Base-by-base conservation (phyloP, 345 rosid species). In the Clarkia xantiana region DNA sequence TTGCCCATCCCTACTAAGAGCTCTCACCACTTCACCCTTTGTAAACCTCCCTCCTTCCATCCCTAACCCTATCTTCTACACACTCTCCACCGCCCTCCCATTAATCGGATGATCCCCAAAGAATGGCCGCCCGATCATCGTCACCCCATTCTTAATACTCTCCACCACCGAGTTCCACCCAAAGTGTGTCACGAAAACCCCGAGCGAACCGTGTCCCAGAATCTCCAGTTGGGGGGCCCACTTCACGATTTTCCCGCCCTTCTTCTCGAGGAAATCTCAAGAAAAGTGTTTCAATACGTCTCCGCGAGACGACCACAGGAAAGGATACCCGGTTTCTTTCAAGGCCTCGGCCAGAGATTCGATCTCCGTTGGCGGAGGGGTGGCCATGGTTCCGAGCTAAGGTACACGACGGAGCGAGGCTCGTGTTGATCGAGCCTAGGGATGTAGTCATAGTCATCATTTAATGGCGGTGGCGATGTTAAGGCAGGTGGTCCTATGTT, bases 251-350 rank as follows among this genome's bases (percentile, higher is more conserved):
- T 42, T 42, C 45, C 45, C 45, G 6, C 6, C 1, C 4, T 13
- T 42, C 2, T 6, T 42, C 45, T 42, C 45, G 14, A 42, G 15
- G 45, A 42, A 13, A 14, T 42, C 45, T 42, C n/a, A 9, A 14
- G 45, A 14, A 6, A 42, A 13, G 3, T 42, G 15, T 42, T 42
- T 16, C 17, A 9, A 7, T 7, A 29, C 29, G 57, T 55, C 51
- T 34, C 67, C 70, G 14, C 68, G 40, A 11, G 74, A 52, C 18
- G 86, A 79, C 93, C 91, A 86, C 25, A 86, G 63, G 52, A 71
- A 86, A 14, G 76, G 78, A 14, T 56, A 40, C 18, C 59, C 55
- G 10, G 54, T 53, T 13, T 43, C 54, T 54, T 62, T 70, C 23
- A 84, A 25, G 1, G 72, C 79, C 51, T 66, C 78, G 2, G 75